Evolutionary conservation across 768 basidiomycete species (phyloP), one percentile per base, ranked within the genome.

Genomic region (Sarcomyxa edulis): DNA sequence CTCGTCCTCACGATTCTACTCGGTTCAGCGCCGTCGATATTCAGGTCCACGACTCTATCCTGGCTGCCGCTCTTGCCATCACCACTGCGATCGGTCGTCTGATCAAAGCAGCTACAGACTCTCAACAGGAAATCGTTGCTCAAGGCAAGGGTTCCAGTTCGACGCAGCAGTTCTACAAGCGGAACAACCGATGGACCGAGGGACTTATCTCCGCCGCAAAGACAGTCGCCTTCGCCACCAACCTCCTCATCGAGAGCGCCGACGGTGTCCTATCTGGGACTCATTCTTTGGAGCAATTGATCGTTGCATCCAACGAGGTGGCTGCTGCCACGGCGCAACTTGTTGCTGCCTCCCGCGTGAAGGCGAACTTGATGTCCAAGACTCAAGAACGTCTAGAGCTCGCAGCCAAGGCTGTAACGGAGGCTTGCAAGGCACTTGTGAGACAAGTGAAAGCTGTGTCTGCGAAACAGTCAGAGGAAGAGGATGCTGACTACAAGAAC

Each of bases 131-230:
- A 66, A 99, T 99, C 39, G 96, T 97, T 39, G 82, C 84, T 3
- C 84, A 96, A 64, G 96, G 96, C 42, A 88, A 80, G 58, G 96
- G 96, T 6, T 88, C 93, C 14, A 92, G 82, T 60, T 77, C 93
- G 16, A 80, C 72, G 14, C 91, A 95, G 59, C 95, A 97, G 53
- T 99, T 99, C 74, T 99, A 98, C 76, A 99, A 99, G 69, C 84
- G 90, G 44, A 97, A 99, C 78, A 98, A 98, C 62, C 78, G 96
- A 44, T 99, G 96, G 96, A 99, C 96, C 30, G 96, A 99, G 60
- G 96, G 96, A 48, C 82, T 99, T 49, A 93, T 98, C 51, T 95
- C 92, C 24, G 96, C 96, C 24, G 96, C 96, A 14, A 97, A 96
- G 61, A 78, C 96, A 7, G 96, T 99, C 39, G 96, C 96, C 3